Percentiles rank a stretch among this genome's conserved stretches.
These are phyloP conservation scores for Xylariaceae sp. DNA, from an alignment of 2,329 filamentous ascomycete genomes.

Conservation along the genomic window DNA sequence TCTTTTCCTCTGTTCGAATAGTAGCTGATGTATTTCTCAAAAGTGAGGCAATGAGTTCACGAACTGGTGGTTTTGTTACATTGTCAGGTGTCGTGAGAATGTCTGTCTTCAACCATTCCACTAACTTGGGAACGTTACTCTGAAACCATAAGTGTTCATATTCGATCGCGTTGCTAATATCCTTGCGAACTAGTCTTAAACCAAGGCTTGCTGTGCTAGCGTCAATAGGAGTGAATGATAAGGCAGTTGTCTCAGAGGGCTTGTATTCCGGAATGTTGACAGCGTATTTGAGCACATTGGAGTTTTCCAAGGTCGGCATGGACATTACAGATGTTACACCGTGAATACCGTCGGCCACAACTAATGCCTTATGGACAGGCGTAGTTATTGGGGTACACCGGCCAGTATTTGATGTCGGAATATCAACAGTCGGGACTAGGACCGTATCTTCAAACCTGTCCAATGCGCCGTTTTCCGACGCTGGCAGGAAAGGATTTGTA, in stretches of 20 bases:
- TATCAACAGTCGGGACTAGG: constrained; percentile 78
- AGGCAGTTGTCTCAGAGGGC: constrained; percentile 42
- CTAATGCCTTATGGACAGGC: constrained; percentile 81
- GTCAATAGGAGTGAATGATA: constrained; percentile 67
- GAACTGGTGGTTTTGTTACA: constrained; percentile 69
- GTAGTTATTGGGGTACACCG: constrained; percentile 73
- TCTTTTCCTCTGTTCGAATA: constrained; percentile 58
- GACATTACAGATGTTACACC: constrained; percentile 65
- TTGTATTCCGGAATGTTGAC: constrained; percentile 62
- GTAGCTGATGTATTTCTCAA: constrained; percentile 60
- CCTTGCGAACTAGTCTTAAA: constrained; percentile 71
- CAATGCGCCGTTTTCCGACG: constrained; percentile 48
- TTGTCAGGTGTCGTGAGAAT: constrained; percentile 48
- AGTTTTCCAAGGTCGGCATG: constrained; percentile 48
- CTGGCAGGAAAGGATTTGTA: constrained; percentile 54
- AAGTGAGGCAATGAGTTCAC: constrained; percentile 70
- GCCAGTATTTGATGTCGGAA: constrained; percentile 68
- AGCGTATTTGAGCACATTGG: constrained; percentile 58
- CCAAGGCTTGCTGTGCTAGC: constrained; percentile 67
- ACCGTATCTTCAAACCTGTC: constrained; percentile 66
- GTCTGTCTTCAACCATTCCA: constrained; percentile 68
- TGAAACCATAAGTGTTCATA: constrained; percentile 78
- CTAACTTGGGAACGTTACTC: constrained; percentile 71
- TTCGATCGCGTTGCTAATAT: constrained; percentile 70
- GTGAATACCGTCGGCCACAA: constrained; percentile 75